Percentiles rank a stretch among this genome's conserved stretches.
Evolutionary conservation across 176 grass and related monocot genomes (phyloP).

Genomic region (Panicum miliaceum): DNA sequence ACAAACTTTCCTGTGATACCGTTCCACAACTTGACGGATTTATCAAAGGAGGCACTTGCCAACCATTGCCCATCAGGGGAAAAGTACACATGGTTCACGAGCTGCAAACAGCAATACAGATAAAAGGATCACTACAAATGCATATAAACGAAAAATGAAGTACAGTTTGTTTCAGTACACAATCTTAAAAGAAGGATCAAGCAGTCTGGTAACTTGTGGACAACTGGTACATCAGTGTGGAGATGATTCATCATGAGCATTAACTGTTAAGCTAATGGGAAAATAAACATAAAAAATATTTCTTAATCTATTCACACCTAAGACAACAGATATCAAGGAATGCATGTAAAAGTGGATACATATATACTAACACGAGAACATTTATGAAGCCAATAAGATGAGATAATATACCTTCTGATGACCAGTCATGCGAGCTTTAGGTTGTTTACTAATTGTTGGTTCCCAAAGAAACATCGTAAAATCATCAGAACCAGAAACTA

Average conservation of each 20-base stretch:
- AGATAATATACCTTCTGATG: conserved; percentile 84
- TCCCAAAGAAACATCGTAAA: conserved; percentile 99
- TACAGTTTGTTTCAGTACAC: not conserved
- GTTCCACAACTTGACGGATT: conserved; percentile 97
- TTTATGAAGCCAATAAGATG: conserved; percentile 8
- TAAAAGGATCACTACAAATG: conserved; percentile 1
- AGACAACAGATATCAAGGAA: conserved; percentile 2
- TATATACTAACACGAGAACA: not conserved
- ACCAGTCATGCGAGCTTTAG: conserved; percentile 91
- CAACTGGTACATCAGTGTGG: not conserved
- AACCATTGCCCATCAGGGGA: conserved; percentile 98
- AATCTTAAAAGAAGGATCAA: not conserved
- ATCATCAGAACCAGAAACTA: conserved; percentile 98
- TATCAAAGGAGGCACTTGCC: conserved; percentile 98
- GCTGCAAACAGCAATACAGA: conserved; percentile 56
- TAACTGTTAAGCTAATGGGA: conserved; percentile 1
- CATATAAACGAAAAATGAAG: conserved; percentile 9
- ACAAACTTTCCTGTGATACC: conserved; percentile 90
- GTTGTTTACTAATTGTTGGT: conserved; percentile 73
- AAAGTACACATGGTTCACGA: conserved; percentile 99
- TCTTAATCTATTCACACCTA: not conserved
- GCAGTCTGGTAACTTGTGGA: not conserved
- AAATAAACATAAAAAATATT: not conserved
- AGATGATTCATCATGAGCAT: not conserved
- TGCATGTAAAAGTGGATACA: not conserved